Base-by-base conservation (phyloP, 169 alveolate genomes). In the Blepharisma undulans region DNA sequence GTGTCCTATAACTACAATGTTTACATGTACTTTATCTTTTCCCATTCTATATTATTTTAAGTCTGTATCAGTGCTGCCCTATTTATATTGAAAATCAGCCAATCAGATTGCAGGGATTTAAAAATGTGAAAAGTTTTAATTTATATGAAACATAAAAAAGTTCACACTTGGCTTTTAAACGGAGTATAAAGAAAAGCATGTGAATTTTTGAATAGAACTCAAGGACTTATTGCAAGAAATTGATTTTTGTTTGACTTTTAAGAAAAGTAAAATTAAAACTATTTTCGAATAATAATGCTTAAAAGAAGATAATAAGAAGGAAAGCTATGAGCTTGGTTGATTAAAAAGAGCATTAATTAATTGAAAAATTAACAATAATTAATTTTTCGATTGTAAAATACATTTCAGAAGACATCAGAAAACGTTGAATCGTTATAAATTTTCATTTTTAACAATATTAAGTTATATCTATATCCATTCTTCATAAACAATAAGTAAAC, bases 1-100 rank as follows among this genome's bases (percentile, higher is more conserved):
- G 94, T 99, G 99, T 92, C 99, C 99, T 92, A 98, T 97, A 80
- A 98, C 99, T 79, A 98, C 99, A n/a, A 86, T 27, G 84, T 72
- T 86, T 19, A 86, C 81, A 34, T 86, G 91, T 27, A 22, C 8
- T 34, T 86, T 86, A 19, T 30, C 84, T 29, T 86, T 72, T 60
- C 61, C 84, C 84, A 72, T 71, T 72, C 60, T 33, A 48, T 48
- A 48, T 48, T 48, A 2, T 48, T 4, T 48, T 48, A 3, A 48
- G 66, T 79, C 30, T 4, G 25, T 29, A 27, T 79, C 87, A 25
- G 80, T 2, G 27, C 36, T 18, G 27, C 66, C 87, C 76, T 79
- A 27, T 30, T 30, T 30, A 30, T 29, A 33, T 30, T 22, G 80
- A 79, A 29, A 79, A 79, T 79, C 34, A 32, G 27, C 87, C 87